Evolutionary conservation across 768 basidiomycete genomes (phyloP).

Genomic region (Paxillus involutus): DNA sequence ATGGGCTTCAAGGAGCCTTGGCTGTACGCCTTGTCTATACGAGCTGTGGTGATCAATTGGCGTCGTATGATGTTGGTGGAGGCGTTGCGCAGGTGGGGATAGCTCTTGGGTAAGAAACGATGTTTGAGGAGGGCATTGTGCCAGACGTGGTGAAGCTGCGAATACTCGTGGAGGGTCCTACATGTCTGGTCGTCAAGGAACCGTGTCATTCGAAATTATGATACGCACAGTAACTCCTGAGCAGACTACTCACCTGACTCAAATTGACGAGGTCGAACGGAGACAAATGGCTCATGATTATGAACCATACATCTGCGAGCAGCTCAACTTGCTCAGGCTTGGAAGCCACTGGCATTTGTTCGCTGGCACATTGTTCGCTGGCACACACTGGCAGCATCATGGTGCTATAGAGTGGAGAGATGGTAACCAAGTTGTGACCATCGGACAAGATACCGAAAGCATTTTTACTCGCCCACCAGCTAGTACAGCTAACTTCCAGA

Average conservation of each 20-base stretch:
- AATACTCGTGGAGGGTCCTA: slow-evolving; percentile 22
- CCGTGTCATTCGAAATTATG: neutral
- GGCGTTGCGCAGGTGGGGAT: slow-evolving; percentile 24
- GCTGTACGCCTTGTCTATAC: slow-evolving; percentile 22
- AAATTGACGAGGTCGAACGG: slow-evolving; percentile 23
- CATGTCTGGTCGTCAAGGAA: slow-evolving; percentile 18
- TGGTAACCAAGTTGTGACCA: neutral
- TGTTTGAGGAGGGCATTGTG: slow-evolving; percentile 20
- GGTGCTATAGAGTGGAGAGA: neutral
- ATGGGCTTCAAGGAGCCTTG: slow-evolving; percentile 11
- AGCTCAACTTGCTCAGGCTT: slow-evolving; percentile 12
- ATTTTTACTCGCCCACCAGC: slow-evolving; percentile 7
- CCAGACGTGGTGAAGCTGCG: slow-evolving; percentile 28
- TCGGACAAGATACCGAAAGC: neutral
- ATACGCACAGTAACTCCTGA: too few species aligned
- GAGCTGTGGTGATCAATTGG: slow-evolving; percentile 23
- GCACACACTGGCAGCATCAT: slow-evolving; percentile 1
- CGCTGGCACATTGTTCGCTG: neutral
- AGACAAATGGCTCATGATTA: slow-evolving; percentile 28
- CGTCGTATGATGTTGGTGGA: slow-evolving; percentile 19
- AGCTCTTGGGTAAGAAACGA: slow-evolving; percentile 22
- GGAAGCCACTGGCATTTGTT: neutral
- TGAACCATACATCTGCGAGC: slow-evolving; percentile 28
- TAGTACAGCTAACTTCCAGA: too few species aligned
- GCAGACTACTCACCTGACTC: slow-evolving; percentile 21